Conservation (phyloP, 257 asterid genomes). For the Nicotiana paniculata region DNA sequence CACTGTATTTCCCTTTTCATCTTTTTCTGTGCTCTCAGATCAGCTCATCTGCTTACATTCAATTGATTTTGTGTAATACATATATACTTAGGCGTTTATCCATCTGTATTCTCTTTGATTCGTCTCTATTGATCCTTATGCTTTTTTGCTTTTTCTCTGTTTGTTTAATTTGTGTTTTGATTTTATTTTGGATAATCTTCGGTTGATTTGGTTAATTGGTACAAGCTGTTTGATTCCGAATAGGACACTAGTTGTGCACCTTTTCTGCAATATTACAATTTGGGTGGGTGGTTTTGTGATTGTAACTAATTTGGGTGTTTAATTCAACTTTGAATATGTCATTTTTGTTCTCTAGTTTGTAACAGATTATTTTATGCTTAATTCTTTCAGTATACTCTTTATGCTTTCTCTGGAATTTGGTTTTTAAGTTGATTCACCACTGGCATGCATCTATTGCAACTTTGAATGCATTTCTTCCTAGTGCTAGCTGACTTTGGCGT, state of each 20-base stretch:
- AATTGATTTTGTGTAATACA: neutral
- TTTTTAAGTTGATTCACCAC: neutral
- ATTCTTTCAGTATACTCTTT: neutral
- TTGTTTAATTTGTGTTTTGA: neutral
- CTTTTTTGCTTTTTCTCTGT: neutral
- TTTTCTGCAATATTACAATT: neutral
- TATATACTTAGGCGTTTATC: neutral
- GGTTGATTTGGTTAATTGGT: neutral
- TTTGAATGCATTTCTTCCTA: neutral
- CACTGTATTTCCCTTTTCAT: conserved; percentile 31
- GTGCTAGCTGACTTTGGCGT: neutral
- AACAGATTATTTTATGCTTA: neutral
- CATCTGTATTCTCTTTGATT: neutral
- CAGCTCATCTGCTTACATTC: conserved; percentile 2
- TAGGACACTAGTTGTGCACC: neutral
- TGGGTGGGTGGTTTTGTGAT: neutral
- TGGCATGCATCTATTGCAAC: neutral
- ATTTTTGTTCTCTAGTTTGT: neutral
- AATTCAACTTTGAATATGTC: neutral
- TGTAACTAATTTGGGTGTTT: neutral
- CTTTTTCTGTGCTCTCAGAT: neutral
- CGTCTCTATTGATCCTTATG: neutral
- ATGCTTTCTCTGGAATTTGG: neutral
- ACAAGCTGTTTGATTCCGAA: neutral
- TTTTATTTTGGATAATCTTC: neutral